Evolutionary conservation across 2,329 filamentous ascomycete species (phyloP).

Genomic region (Diaporthe sp.): DNA sequence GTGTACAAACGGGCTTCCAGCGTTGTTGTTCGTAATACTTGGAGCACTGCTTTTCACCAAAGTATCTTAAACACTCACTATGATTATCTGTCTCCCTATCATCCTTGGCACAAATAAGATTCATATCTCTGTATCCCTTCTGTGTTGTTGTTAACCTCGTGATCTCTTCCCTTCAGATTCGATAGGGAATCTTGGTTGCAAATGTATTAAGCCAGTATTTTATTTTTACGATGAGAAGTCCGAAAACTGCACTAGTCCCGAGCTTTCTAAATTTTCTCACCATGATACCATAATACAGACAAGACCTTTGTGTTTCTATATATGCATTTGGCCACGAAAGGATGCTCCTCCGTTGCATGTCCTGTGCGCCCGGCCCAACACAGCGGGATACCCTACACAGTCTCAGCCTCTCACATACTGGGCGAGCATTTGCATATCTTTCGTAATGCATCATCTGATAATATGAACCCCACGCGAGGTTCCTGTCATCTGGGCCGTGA

Average conservation of each 20-base stretch:
- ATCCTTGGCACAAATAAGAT: not conserved
- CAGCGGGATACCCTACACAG: not conserved
- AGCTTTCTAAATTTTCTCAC: too few species aligned
- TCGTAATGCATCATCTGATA: not conserved
- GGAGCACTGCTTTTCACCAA: not conserved
- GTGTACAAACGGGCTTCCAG: not conserved
- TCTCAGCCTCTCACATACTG: too few species aligned
- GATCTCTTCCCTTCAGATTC: not conserved
- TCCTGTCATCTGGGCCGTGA: not conserved
- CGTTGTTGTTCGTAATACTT: not conserved
- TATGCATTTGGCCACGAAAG: not conserved
- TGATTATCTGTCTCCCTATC: not conserved
- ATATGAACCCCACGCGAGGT: not conserved
- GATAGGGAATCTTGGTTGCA: too few species aligned
- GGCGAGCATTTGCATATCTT: not conserved
- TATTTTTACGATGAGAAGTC: too few species aligned
- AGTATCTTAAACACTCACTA: not conserved
- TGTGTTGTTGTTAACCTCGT: not conserved
- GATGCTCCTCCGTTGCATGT: not conserved
- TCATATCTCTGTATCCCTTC: not conserved
- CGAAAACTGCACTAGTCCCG: not conserved
- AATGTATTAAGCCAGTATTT: not conserved
- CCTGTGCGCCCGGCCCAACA: not conserved
- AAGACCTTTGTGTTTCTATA: not conserved
- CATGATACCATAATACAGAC: too few species aligned